Conservation (phyloP, 805 yeast species). For the Ogataea degrootiae region DNA sequence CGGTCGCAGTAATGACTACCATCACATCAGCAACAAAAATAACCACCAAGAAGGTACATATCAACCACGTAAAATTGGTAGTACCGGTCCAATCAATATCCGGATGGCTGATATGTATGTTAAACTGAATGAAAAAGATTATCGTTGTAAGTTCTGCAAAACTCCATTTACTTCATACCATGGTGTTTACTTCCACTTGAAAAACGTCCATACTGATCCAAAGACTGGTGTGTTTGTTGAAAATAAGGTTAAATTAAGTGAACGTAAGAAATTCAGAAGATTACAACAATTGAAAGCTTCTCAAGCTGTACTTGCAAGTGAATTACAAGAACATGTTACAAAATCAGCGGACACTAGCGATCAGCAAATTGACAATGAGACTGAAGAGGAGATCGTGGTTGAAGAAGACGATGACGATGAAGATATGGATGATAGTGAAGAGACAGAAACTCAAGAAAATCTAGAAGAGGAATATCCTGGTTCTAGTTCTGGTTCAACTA, state of each 20-base stretch:
- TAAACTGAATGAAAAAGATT: constrained; percentile 11
- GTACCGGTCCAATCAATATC: constrained; percentile 11
- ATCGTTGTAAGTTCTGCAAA: constrained; percentile 15
- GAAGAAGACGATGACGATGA: not conserved
- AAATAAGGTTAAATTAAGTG: constrained; percentile 8
- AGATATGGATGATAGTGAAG: not conserved
- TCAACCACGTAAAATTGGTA: constrained; percentile 7
- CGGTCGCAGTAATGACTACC: not conserved
- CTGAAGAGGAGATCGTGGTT: not conserved
- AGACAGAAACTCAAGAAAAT: not conserved
- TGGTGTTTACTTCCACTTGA: constrained; percentile 22
- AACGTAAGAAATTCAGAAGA: constrained; percentile 5
- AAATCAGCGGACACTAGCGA: not conserved
- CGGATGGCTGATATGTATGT: constrained; percentile 17
- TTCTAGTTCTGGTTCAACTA: not conserved
- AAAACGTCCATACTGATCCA: constrained; percentile 17
- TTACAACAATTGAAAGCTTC: not conserved
- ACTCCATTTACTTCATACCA: constrained; percentile 18
- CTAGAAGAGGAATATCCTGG: not conserved
- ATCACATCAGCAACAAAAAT: constrained; percentile 1
- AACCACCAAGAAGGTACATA: not conserved
- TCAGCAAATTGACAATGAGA: not conserved
- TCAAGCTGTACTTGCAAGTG: not conserved
- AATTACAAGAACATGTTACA: not conserved
- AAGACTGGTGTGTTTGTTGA: constrained; percentile 13